phyloP scores from a whole-genome alignment of 768 basidiomycete species.

The Panus rudis region DNA sequence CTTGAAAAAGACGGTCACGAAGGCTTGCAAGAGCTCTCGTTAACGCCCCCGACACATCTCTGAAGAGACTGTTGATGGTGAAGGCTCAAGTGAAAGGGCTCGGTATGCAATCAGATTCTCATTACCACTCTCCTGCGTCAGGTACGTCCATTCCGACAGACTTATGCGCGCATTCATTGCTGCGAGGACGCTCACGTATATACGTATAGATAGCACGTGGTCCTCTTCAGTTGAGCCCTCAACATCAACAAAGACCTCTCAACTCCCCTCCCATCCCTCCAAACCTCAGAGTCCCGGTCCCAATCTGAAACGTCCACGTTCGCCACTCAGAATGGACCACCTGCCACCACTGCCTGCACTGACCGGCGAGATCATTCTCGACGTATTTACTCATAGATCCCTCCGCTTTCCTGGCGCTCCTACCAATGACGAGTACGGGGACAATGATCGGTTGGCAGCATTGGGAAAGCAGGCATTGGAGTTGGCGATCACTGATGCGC shows the following conservation, averaged over 20 bases:
- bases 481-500: constrained; percentile 36
- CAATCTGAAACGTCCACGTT: constrained; percentile 33
- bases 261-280: constrained; percentile 10
- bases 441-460: constrained; percentile 50
- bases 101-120: constrained; percentile 19
- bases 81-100: constrained; percentile 18
- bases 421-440: constrained; percentile 39
- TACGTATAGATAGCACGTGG: constrained; percentile 19
- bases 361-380: constrained; percentile 48
- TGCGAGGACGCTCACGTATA: constrained; percentile 2
- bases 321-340: constrained; percentile 19
- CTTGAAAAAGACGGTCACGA: too few relatives aligned
- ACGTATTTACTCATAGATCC: constrained; percentile 66
- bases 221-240: constrained; percentile 7
- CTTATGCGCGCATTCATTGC: not conserved
- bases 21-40: too few relatives aligned
- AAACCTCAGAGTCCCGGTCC: constrained; percentile 10
- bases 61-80: constrained; percentile 15
- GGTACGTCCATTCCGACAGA: constrained; percentile 3
- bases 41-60: too few relatives aligned
- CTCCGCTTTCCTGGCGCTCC: constrained; percentile 33
- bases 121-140: constrained; percentile 6
- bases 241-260: constrained; percentile 14
- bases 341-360: constrained; percentile 43
- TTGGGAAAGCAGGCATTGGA: constrained; percentile 49